These are phyloP conservation scores for Jacaranda mimosifolia DNA, from an alignment of 257 asterid species.

Conservation along the genomic window DNA sequence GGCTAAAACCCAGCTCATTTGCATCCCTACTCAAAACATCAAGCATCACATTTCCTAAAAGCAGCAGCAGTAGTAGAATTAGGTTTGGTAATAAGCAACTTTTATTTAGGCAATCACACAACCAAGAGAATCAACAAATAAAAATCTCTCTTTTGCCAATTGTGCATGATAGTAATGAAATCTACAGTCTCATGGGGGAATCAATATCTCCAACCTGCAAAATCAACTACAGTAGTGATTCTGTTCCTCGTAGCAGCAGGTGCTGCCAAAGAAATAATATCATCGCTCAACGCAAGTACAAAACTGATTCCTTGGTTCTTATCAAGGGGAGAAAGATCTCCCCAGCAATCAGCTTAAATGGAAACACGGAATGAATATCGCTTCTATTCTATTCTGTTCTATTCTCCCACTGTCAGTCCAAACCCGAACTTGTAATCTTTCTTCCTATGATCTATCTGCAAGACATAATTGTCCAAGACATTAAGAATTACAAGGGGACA, in stretches of 20 bases:
- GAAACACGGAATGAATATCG: conserved; percentile 21
- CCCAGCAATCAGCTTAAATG: conserved; percentile 29
- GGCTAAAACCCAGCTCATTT: too few relatives aligned
- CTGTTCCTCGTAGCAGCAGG: conserved; percentile 26
- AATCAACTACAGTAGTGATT: conserved; percentile 40
- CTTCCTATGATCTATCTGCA: conserved; percentile 85
- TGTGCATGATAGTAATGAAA: conserved; percentile 25
- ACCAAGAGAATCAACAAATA: conserved; percentile 20
- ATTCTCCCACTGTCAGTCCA: conserved; percentile 90
- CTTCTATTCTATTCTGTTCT: conserved; percentile 28
- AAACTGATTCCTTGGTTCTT: conserved; percentile 47
- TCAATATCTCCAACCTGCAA: conserved; percentile 43
- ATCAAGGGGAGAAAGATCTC: neutral
- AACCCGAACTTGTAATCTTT: conserved; percentile 90
- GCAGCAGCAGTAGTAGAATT: neutral
- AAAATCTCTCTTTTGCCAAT: conserved; percentile 20
- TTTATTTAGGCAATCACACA: conserved; percentile 29
- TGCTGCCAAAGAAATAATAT: conserved; percentile 35
- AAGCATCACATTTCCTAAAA: too few relatives aligned
- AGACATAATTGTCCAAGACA: conserved; percentile 11
- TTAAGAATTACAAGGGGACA: neutral
- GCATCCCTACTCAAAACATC: too few relatives aligned
- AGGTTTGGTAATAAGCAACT: neutral
- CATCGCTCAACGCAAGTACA: conserved; percentile 24
- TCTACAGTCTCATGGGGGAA: conserved; percentile 34